Conservation (phyloP, 75 land plant genomes). For the Picea sitchensis region DNA sequence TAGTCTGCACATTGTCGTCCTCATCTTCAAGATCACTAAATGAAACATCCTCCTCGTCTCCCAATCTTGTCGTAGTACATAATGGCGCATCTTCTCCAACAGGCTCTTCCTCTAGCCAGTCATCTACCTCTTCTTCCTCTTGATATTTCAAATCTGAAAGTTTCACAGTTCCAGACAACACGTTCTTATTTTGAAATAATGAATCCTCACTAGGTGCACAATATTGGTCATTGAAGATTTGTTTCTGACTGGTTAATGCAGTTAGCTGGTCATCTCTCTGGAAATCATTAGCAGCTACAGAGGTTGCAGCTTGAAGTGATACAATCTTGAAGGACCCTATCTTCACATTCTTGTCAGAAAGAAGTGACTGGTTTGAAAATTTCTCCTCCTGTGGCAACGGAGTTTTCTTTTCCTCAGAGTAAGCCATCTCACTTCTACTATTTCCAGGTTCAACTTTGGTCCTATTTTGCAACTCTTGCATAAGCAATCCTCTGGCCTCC, state of each 20-base stretch:
- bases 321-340: conserved; percentile 9
- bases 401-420: not conserved
- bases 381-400: not conserved
- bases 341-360: not conserved
- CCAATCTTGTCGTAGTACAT: conserved; percentile 23
- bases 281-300: conserved; percentile 11
- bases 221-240: not conserved
- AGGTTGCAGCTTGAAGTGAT: conserved; percentile 8
- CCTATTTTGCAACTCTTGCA: conserved; percentile 55
- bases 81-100: conserved; percentile 16
- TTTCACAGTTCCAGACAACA: conserved; percentile 11
- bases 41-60: conserved; percentile 85
- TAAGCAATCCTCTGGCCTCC: conserved; percentile 66
- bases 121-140: conserved; percentile 60
- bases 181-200: conserved; percentile 5
- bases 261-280: conserved; percentile 1
- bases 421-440: conserved; percentile 10
- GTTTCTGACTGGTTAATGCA: not conserved
- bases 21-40: conserved; percentile 99
- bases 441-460: conserved; percentile 28
- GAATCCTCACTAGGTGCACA: not conserved
- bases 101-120: conserved; percentile 61
- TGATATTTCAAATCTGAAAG: conserved; percentile 14
- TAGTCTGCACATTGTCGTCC: conserved; percentile 25
- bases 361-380: not conserved